These are phyloP conservation scores for Trichophyton verrucosum DNA, from an alignment of 2,329 filamentous ascomycete species.

Conservation along the genomic window DNA sequence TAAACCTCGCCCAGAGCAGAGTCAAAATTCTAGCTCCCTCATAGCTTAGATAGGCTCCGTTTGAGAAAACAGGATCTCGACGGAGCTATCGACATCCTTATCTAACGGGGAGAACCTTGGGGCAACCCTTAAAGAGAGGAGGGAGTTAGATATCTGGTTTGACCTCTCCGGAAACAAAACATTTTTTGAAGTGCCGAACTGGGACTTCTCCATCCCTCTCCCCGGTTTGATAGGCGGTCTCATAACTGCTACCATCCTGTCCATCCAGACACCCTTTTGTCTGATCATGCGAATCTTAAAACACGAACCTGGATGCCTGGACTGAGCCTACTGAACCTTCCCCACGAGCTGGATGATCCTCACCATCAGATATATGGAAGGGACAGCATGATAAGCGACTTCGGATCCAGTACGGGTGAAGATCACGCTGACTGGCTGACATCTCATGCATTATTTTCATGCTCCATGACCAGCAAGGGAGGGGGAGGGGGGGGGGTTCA, in stretches of 20 bases:
- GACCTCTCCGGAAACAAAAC: not conserved
- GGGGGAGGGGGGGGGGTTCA: not conserved
- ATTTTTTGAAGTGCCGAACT: not conserved
- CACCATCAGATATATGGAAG: not conserved
- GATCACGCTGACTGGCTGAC: not conserved
- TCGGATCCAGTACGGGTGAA: not conserved
- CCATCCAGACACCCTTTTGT: not conserved
- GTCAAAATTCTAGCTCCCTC: not conserved
- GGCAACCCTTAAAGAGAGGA: not conserved
- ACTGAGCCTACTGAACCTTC: not conserved
- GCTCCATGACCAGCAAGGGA: not conserved
- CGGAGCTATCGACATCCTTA: not conserved
- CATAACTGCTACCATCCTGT: not conserved
- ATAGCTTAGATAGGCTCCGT: not conserved
- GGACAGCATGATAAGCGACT: not conserved
- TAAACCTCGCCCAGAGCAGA: not conserved
- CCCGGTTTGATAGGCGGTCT: not conserved
- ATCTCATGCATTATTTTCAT: not conserved
- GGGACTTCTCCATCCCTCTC: not conserved
- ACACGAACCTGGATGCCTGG: not conserved
- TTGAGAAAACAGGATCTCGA: not conserved
- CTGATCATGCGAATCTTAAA: not conserved
- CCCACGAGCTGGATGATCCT: not conserved
- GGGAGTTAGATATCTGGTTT: not conserved
- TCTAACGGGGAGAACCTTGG: not conserved